Evolutionary conservation across 805 yeast genomes (phyloP), one percentile per base, ranked within the genome.

Genomic region (Candida orba): DNA sequence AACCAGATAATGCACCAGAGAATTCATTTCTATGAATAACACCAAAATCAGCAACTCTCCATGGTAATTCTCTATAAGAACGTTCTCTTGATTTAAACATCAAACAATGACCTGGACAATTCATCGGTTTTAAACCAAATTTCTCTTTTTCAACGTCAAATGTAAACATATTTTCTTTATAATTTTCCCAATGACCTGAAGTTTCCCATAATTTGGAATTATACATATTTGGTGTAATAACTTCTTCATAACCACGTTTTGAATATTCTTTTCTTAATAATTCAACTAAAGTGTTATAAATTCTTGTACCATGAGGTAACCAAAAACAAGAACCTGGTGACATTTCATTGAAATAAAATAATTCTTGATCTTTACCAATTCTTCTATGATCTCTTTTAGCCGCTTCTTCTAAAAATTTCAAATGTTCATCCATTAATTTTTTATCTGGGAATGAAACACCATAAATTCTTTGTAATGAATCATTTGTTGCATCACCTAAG

Each of bases 401-500:
- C 36, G 99, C 99, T 69, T 93, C 99, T 60, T 86, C 93, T 63
- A 93, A 73, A 71, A 91, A 93, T 64, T 89, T 86, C 69, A 91
- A 68, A 64, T 93, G 96, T 58, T 84, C 97, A 57, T 86, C 91
- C 95, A 93, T 85, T 57, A 79, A 76, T 68, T 89, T 88, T 75
- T 93, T 91, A 68, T 93, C 99, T 51, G 99, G 99, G 89, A 93
- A 93, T 13, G 97, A 85, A 52, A 93, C 82, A 78, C 99, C 99
- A 64, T 93, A 93, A 44, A 93, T 78, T 74, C 99, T 87, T 72
- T 93, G 99, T 67, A 93, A 75, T 18, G 97, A 89, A 65, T 93
- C 99, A 64, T 93, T 91, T 56, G 73, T 73, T 39, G 95, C 69
- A 56, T 91, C 97, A 68, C 97, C 99, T 58, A 88, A 71, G 75